These are phyloP conservation scores for Arabidopsis lyrata DNA, from an alignment of 441 rosid genomes.

Conservation along the genomic window DNA sequence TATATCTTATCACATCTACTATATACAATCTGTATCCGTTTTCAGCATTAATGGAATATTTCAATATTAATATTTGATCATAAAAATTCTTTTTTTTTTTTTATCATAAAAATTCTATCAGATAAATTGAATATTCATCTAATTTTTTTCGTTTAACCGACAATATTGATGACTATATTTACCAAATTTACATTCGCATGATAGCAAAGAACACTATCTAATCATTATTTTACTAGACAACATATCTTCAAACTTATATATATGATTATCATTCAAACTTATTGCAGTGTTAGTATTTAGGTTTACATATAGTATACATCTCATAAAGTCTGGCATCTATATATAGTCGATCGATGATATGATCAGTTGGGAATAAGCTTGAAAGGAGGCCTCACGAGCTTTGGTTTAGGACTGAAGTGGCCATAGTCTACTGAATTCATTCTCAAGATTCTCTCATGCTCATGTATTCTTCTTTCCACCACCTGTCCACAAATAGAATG, in stretches of 20 bases:
- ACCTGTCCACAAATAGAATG: constrained; percentile 24
- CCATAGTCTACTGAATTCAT: constrained; percentile 80
- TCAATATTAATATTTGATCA: too few relatives aligned
- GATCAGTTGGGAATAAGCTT: constrained; percentile 93
- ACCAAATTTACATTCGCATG: constrained; percentile 3
- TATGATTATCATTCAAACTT: constrained; percentile 27
- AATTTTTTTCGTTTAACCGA: too few relatives aligned
- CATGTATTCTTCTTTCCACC: constrained; percentile 51
- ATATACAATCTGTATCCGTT: too few relatives aligned
- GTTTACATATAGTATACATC: constrained; percentile 36
- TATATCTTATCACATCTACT: background rate
- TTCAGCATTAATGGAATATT: too few relatives aligned
- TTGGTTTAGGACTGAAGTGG: constrained; percentile 68
- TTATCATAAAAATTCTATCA: too few relatives aligned
- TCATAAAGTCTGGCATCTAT: constrained; percentile 24
- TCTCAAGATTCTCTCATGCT: constrained; percentile 75
- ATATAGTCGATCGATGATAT: constrained; percentile 16
- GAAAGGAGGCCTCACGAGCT: constrained; percentile 88
- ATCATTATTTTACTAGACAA: constrained; percentile 7
- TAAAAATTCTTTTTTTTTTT: too few relatives aligned
- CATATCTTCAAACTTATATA: constrained; percentile 28
- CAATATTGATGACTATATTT: background rate
- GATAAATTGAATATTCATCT: too few relatives aligned
- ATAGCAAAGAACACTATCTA: constrained; percentile 13
- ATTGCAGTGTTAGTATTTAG: constrained; percentile 35